Evolutionary conservation across 2,329 filamentous ascomycete species (phyloP).

Genomic region (Phialemonium atrogriseum): DNA sequence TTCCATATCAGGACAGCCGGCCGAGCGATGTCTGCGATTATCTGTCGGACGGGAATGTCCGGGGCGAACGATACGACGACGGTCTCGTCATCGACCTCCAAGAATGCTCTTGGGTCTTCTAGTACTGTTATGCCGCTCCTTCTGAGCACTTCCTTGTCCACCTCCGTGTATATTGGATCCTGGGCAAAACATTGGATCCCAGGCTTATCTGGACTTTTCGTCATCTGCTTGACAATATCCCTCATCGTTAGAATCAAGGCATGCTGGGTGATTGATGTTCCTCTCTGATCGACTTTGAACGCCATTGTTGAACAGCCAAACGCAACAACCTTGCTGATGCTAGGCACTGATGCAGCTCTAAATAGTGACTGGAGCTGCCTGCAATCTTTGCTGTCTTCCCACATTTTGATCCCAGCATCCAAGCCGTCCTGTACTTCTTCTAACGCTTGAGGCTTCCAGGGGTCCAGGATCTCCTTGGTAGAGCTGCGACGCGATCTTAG

Average conservation of each 20-base stretch:
- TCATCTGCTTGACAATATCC: background rate
- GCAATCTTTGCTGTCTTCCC: too few relatives aligned
- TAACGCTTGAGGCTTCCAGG: too few relatives aligned
- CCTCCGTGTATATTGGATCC: conserved; percentile 3
- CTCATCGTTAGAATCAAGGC: conserved; percentile 1
- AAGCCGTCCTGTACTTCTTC: too few relatives aligned
- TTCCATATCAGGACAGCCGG: conserved; percentile 14
- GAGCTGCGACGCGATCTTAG: too few relatives aligned
- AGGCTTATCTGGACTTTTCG: too few relatives aligned
- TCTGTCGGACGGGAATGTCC: conserved; percentile 13
- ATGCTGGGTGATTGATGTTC: conserved; percentile 1
- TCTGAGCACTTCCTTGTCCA: conserved; percentile 4
- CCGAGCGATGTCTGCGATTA: conserved; percentile 11
- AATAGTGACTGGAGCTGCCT: too few relatives aligned
- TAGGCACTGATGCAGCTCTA: too few relatives aligned
- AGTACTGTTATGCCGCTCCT: conserved; percentile 9
- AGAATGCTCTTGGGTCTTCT: conserved; percentile 9
- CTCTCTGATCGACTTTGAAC: background rate
- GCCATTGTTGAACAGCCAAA: conserved; percentile 4
- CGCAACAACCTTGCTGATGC: conserved; percentile 1
- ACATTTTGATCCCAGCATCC: too few relatives aligned
- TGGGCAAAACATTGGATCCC: conserved; percentile 5
- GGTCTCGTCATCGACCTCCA: conserved; percentile 11
- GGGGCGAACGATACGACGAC: conserved; percentile 10
- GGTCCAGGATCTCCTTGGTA: too few relatives aligned